Evolutionary conservation across 2,329 filamentous ascomycete genomes (phyloP), one percentile per base, ranked within the genome.

Genomic region (Pseudofabraea citricarpa): DNA sequence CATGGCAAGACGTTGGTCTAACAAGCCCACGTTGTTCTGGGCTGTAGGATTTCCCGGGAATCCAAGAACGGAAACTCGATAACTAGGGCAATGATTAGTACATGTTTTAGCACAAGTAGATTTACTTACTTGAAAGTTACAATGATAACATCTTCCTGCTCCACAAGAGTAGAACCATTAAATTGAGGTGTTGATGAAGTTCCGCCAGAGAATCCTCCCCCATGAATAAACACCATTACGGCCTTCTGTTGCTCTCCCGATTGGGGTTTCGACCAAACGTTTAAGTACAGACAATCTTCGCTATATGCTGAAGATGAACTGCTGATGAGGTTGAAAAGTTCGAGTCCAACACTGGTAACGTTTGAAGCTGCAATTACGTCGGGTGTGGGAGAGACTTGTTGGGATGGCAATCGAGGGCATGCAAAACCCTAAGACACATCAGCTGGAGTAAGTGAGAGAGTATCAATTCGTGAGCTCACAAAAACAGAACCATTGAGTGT

Each of bases 1-100:
- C 19, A 84, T 64, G 7, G 77, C 70, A 13, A 73, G 56, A 47
- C 75, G 70, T 61, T 84, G 80, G 54, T 85, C 81, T 47, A 72
- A 67, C 36, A 85, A 61, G 2, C 83, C 83, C 8, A 52, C 26
- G 33, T 57, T 56, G 10, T 45, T 23, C 26, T 32, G 20, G 15
- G 45, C 40, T 19, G 42, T 37, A 6, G 33, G 20, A 8, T 47
- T 45, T 20, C 47, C 45, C 10, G 48, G 50, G 29, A 54, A 57
- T 12, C 52, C 52, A 27, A 57, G 43, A 29, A 55, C 51, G 23
- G 44, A 44, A 2, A 56, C 42, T 26, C 51, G 47, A 35, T 55
- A 54, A 35, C 50, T 56, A 16, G 20, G 3, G 33, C 15, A 20
- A 19, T 16, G 15, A 10, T 36, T 36, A 43, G 41, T 13, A 12